Conservation (phyloP, 2,329 filamentous ascomycete species). For the Claviceps cyperi region DNA sequence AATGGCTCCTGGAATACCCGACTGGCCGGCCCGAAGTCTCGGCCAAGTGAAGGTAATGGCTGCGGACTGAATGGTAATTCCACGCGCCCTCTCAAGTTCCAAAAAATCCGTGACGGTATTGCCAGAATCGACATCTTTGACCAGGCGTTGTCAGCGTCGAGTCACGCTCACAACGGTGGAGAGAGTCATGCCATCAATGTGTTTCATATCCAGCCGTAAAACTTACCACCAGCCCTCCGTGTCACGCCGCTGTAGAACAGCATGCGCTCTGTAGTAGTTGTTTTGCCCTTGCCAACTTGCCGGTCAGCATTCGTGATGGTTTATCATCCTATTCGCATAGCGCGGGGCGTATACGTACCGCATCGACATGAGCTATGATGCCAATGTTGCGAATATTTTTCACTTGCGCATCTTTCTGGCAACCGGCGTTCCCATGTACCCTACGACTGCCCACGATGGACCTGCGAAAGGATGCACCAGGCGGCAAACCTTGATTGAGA, state of each 20-base stretch:
- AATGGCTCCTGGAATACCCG: conserved; percentile 16
- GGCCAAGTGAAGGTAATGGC: conserved; percentile 95
- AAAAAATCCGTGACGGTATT: conserved; percentile 97
- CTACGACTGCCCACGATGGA: background rate
- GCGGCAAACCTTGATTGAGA: background rate
- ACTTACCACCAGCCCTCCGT: conserved; percentile 59
- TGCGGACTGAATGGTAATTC: conserved; percentile 95
- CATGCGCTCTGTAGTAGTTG: conserved; percentile 97
- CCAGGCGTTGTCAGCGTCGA: background rate
- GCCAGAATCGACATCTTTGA: conserved; percentile 75
- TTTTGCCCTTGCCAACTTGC: conserved; percentile 53
- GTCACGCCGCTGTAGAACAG: conserved; percentile 91
- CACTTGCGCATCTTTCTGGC: conserved; percentile 14
- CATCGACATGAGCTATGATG: conserved; percentile 97
- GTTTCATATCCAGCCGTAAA: background rate
- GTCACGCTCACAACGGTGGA: background rate
- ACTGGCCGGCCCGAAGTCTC: conserved; percentile 31
- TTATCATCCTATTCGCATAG: background rate
- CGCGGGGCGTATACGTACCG: conserved; percentile 29
- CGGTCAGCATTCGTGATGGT: conserved; percentile 3
- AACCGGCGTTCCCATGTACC: conserved; percentile 5
- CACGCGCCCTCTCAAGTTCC: conserved; percentile 77
- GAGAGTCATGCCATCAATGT: background rate
- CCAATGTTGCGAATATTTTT: conserved; percentile 78
- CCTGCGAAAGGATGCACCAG: background rate